Conservation (phyloP, 108 stramenopile species). For the Discostella stelligeroides region DNA sequence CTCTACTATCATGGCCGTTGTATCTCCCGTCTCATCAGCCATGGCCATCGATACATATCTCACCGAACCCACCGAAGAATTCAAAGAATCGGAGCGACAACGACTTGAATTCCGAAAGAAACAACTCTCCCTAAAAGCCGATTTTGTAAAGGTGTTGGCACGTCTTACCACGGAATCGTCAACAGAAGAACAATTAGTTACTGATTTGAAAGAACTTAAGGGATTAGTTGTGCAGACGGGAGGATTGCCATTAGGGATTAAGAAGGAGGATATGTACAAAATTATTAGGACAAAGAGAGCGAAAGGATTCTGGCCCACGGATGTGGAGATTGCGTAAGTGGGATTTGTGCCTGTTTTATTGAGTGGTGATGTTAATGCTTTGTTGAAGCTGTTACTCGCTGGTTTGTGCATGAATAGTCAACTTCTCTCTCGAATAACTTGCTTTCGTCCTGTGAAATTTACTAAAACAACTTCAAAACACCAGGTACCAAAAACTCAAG, state of each 20-base stretch:
- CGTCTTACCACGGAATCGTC: conserved; percentile 55
- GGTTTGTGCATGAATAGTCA: background rate
- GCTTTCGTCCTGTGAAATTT: background rate
- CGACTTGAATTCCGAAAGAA: conserved; percentile 75
- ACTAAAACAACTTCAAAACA: background rate
- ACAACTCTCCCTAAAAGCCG: conserved; percentile 63
- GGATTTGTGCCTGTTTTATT: background rate
- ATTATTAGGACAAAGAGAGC: conserved; percentile 78
- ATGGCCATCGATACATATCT: conserved; percentile 58
- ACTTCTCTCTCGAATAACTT: too few species aligned
- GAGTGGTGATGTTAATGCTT: background rate
- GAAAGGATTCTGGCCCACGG: conserved; percentile 80
- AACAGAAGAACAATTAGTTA: conserved; percentile 55
- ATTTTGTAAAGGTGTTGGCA: conserved; percentile 63
- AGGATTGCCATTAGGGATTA: conserved; percentile 84
- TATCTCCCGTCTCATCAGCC: conserved; percentile 1
- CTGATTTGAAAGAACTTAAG: conserved; percentile 62
- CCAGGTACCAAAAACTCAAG: conserved; percentile 72
- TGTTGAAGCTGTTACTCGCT: too few species aligned
- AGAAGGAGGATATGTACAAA: conserved; percentile 83
- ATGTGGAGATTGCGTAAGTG: conserved; percentile 77
- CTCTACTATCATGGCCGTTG: background rate
- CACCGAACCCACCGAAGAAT: conserved; percentile 86
- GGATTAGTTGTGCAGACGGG: conserved; percentile 53
- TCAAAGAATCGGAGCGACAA: conserved; percentile 82